Evolutionary conservation across 2,329 filamentous ascomycete genomes (phyloP), one percentile per base, ranked within the genome.

Genomic region (Apiospora marii): DNA sequence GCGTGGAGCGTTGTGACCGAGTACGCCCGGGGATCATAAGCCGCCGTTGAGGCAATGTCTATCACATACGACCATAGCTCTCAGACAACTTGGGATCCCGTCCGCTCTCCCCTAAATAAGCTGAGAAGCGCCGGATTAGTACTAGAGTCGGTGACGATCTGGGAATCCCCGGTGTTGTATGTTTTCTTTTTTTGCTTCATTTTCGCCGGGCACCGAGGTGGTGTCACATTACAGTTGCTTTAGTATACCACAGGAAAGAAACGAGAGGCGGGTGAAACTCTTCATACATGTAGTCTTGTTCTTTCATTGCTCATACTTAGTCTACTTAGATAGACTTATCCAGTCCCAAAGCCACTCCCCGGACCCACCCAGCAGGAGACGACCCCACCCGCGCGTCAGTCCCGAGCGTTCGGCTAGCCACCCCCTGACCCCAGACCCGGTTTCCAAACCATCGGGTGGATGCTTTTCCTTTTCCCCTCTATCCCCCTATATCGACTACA

Each of bases 161-260:
- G 64, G 41, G n/a, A 46, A 68, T 68, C 64, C 64, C 64, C 43
- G 64, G 64, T 68, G 64, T 68, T 46, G 64, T 68, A 68, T 68
- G 64, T 67, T 67, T 68, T 68, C 19, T 8, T 2, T 8, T 64
- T 44, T n/a, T n/a, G n/a, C n/a, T n/a, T 44, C 7, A 12, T 46
- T 43, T n/a, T n/a, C n/a, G n/a, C n/a, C n/a, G n/a, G n/a, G n/a
- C n/a, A n/a, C n/a, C n/a, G n/a, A n/a, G n/a, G n/a, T n/a, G n/a
- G n/a, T n/a, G n/a, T n/a, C n/a, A n/a, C n/a, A n/a, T n/a, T n/a
- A n/a, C n/a, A n/a, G n/a, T n/a, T n/a, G n/a, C n/a, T n/a, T n/a
- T n/a, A n/a, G n/a, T n/a, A n/a, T n/a, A 22, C 44, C 7, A 19
- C 44, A 48, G 16, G 44, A 22, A 0, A 5, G 19, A 48, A 7